phyloP scores from a whole-genome alignment of 805 yeast genomes.

The Cyberlindnera misumaiensis region DNA sequence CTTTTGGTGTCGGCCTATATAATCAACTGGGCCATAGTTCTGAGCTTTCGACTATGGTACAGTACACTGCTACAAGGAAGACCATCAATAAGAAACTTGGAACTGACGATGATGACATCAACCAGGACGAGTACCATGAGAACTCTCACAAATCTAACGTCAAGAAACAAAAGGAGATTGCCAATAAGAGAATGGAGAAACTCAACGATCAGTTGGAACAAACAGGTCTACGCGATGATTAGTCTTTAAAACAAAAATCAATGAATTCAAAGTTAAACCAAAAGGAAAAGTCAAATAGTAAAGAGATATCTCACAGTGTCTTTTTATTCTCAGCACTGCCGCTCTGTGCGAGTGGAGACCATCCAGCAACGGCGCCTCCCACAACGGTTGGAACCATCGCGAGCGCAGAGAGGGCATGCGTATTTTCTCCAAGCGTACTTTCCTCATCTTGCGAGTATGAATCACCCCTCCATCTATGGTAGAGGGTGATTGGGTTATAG shows the following conservation, averaged over 20 bases:
- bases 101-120: constrained; percentile 9
- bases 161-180: constrained; percentile 19
- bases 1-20: constrained; percentile 19
- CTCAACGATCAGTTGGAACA: constrained; percentile 15
- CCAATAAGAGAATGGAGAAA: constrained; percentile 18
- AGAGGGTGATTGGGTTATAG: constrained; percentile 21
- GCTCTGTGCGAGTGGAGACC: constrained; percentile 25
- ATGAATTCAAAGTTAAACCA: neutral
- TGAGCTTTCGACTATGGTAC: constrained; percentile 13
- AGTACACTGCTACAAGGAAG: constrained; percentile 13
- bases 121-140: constrained; percentile 9
- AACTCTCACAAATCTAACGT: constrained; percentile 8
- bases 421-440: constrained; percentile 8
- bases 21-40: constrained; percentile 22
- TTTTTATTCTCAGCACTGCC: constrained; percentile 2
- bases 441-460: constrained; percentile 6
- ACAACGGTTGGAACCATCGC: constrained; percentile 50
- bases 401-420: constrained; percentile 33
- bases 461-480: constrained; percentile 22
- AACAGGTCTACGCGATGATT: constrained; percentile 13
- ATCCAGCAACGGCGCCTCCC: constrained; percentile 53
- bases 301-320: neutral
- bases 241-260: neutral
- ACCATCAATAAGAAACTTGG: constrained; percentile 8
- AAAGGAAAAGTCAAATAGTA: neutral